Base-by-base conservation (phyloP, 345 rosid species). In the Aquilaria yunnanensis region DNA sequence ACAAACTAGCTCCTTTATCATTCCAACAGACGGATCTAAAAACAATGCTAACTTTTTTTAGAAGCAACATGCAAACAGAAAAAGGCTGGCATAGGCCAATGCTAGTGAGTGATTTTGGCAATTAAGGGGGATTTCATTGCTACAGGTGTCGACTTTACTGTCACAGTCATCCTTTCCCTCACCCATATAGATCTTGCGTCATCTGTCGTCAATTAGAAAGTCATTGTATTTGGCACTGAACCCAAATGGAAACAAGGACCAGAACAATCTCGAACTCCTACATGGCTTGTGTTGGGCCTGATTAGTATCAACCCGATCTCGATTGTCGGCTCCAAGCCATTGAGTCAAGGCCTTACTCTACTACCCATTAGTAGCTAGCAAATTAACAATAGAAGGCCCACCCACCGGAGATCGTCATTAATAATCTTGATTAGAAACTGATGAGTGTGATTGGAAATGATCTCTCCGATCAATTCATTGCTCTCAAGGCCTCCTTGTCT, bases 311-410 rank as follows among this genome's bases (percentile, higher is more conserved):
- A 61, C 74, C 94, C 10, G 90, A 86, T 83, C 90, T 88, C 57
- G 57, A 72, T 69, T 84, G 85, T 47, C 90, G 98, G 56, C 86
- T 86, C 66, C 85, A 76, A 52, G 83, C 87, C 14, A 92, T 88
- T 78, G 78, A 71, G 76, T 81, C 90, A 50, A 57, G 67, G 13
- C 84, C 87, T 5, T 61, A 82, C n/a, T 7, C 61, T 52, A 54
- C 60, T 30, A 67, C 48, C 9, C 9, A 72, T 32, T 47, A 48
- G 2, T 32, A 60, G 12, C 60, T 47, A n/a, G 53, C 63, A 3
- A 48, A 30, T 6, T 57, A 68, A 16, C 51, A 23, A 64, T 29
- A 31, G 41, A 48, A 51, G 45, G 62, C 45, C 33, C 68, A 10
- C 10, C 62, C 52, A n/a, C 23, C 59, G 23, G 54, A 61, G 14